Base-by-base conservation (phyloP, 1,284 basidiomycete species). In the Cutaneotrichosporon cavernicola region DNA sequence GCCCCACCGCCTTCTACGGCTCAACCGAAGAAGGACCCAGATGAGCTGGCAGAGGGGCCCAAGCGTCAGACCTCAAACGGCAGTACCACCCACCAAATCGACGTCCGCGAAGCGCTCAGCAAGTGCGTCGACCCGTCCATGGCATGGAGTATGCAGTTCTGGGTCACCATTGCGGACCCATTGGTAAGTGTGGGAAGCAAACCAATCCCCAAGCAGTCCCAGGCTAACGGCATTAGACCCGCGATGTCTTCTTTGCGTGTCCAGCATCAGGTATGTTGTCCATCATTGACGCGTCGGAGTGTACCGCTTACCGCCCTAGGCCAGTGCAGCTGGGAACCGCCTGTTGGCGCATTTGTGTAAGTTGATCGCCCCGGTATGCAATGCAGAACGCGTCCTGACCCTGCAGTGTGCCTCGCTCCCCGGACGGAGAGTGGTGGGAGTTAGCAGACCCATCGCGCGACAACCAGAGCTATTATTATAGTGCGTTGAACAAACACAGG, bases 401-500 rank as follows among this genome's bases (percentile, higher is more conserved):
- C 16, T 47, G 34, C 57, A 91, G 89, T 53, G 82, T 97, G 40
- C 94, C 93, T 30, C 90, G 91, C 8, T 90, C 85, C 65, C 84
- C 86, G 4, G 87, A 90, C 38, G 94, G 94, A 55, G 92, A 96
- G 76, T 97, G 93, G 93, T 96, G 93, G 92, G 92, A 97, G 79
- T 85, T 97, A 68, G 84, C 85, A 51, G 93, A 96, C 78, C 88
- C 90, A 43, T 85, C 86, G 36, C 84, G 89, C 47, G 88, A 87
- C 60, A 89, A 89, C 43, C 82, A 93, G 63, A 88, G 90, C 14
- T 97, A 97, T 78, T 97, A 93, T 80, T 95, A 94, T 81, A 92
- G 75, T 75, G 55, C 91, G 75, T 72, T 51, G 43, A 18, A 46
- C 43, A n/a, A 46, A 46, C 43, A 7, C 26, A 26, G 4, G 47